These are phyloP conservation scores for Mortierella sp. DNA, from an alignment of 371 early-diverging fungal genomes.

Conservation along the genomic window DNA sequence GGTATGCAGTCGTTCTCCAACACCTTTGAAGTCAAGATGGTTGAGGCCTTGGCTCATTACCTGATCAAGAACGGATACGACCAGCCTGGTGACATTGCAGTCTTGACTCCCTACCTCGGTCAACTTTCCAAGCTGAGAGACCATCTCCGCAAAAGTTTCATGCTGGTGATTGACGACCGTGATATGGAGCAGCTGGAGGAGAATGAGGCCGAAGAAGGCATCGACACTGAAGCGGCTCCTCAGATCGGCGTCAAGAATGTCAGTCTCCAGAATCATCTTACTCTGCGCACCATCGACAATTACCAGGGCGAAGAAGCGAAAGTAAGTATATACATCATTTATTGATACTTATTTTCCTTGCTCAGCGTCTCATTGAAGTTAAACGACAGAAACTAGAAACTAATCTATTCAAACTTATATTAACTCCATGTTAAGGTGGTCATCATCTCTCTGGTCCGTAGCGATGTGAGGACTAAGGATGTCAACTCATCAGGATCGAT, in stretches of 20 bases:
- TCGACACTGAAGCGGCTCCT: not conserved
- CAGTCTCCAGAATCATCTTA: constrained; percentile 28
- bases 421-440: constrained; percentile 35
- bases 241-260: constrained; percentile 18
- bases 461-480: constrained; percentile 51
- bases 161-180: constrained; percentile 58
- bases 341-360: no score
- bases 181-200: constrained; percentile 56
- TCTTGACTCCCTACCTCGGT: constrained; percentile 69
- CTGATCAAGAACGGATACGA: constrained; percentile 69
- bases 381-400: no score
- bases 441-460: constrained; percentile 74
- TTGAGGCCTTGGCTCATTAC: constrained; percentile 60
- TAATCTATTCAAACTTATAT: no score
- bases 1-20: constrained; percentile 61
- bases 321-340: constrained; percentile 18
- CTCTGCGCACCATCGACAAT: constrained; percentile 57
- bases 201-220: constrained; percentile 26
- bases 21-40: constrained; percentile 62
- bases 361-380: no score
- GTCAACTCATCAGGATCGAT: constrained; percentile 59
- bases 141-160: constrained; percentile 27
- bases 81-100: constrained; percentile 65
- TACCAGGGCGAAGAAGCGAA: constrained; percentile 40
- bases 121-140: constrained; percentile 65